Evolutionary conservation across 179 eudicot species (phyloP), one percentile per base, ranked within the genome.

Genomic region (Camellia oleifera): DNA sequence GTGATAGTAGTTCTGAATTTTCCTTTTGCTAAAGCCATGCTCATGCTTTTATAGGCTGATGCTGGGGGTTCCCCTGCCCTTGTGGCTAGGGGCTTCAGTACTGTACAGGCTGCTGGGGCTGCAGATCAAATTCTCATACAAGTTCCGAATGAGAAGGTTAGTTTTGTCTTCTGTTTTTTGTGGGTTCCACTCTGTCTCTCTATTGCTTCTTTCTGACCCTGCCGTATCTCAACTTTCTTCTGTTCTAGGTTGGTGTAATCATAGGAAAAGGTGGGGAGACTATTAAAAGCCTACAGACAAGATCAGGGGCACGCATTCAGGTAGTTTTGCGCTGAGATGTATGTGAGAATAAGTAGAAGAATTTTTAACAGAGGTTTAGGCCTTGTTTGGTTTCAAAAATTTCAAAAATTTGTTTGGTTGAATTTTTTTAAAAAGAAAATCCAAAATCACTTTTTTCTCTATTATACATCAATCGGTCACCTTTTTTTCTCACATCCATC

Each of bases 291-390:
- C 85, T 96, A 80, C 99, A 96, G 85, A 89, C 97, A 50, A 89
- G 92, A 86, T 92, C 99, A 50, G 98, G 99, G 48, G 98, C 99
- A 56, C 97, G 99, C 63, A 94, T 96, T 86, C 99, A 96, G 99
- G 99, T 96, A 88, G 80, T 79, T 75, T 12, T 52, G 60, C 52
- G 42, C 10, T 78, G 20, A 32, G 66, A 53, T 69, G 80, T 32
- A n/a, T 13, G 53, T 26, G 57, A 62, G n/a, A 26, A 9, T 40
- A 54, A 18, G 12, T 62, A 3, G 23, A 48, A 26, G 66, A 53
- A 1, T 6, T 52, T 13, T 65, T 60, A 58, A 48, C 32, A 46
- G 76, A 62, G 40, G 18, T 32, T 18, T 57, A 20, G 4, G 70
- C 9, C 4, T 1, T 58, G 11, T 54, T 32, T 32, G 40, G 40